phyloP scores from a whole-genome alignment of 306 rosid species.

The Cucurbita ficifolia region DNA sequence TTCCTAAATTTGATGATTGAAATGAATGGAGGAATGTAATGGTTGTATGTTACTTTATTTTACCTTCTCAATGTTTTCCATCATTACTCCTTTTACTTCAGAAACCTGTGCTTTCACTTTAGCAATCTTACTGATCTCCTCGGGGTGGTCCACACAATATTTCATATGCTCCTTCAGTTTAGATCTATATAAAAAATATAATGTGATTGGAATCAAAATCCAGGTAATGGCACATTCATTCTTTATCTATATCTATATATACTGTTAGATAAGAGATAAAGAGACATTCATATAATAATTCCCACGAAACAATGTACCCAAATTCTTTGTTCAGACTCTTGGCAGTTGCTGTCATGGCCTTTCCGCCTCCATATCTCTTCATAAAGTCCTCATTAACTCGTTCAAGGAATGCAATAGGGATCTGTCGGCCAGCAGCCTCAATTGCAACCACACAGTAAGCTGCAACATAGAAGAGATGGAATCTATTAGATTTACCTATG shows the following conservation, averaged over 20 bases:
- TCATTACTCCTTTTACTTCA: slow-evolving; percentile 92
- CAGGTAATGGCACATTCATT: background rate
- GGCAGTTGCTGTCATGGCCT: slow-evolving; percentile 69
- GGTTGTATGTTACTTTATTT: background rate
- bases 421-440: slow-evolving; percentile 67
- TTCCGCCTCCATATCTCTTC: slow-evolving; percentile 74
- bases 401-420: slow-evolving; percentile 82
- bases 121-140: slow-evolving; percentile 73
- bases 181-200: slow-evolving; percentile 25
- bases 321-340: slow-evolving; percentile 66
- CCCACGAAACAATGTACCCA: slow-evolving; percentile 29
- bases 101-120: slow-evolving; percentile 92
- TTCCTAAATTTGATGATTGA: background rate
- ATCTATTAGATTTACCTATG: background rate
- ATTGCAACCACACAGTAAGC: slow-evolving; percentile 87
- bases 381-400: slow-evolving; percentile 70
- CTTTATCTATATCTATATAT: background rate
- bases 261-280: background rate
- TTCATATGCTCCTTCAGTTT: slow-evolving; percentile 93
- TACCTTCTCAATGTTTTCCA: slow-evolving; percentile 91
- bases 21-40: background rate
- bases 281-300: background rate
- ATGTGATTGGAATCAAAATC: slow-evolving; percentile 1
- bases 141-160: slow-evolving; percentile 78
- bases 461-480: slow-evolving; percentile 18